Percentiles rank a stretch among this genome's conserved stretches.
Evolutionary conservation across 106 monocot species (phyloP).

Genomic region (Dendrobium nobile): DNA sequence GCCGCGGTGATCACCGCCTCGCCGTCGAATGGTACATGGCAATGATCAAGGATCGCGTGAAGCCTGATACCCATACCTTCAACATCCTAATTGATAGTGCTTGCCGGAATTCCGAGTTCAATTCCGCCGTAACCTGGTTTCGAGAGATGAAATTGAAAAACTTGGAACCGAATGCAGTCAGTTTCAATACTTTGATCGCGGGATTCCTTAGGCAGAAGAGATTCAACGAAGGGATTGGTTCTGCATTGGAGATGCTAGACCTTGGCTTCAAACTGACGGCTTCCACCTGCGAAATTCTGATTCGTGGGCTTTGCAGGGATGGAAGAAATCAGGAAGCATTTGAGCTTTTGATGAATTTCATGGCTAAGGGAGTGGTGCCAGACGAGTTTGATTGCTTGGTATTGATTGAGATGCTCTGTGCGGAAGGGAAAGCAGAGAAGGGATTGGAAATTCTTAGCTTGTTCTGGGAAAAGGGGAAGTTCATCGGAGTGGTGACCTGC

Average conservation of each 20-base stretch:
- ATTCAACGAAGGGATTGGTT: constrained; percentile 47
- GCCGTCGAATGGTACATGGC: constrained; percentile 32
- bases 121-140: constrained; percentile 45
- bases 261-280: constrained; percentile 41
- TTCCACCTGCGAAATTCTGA: constrained; percentile 65
- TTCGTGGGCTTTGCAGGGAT: constrained; percentile 46
- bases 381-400: constrained; percentile 55
- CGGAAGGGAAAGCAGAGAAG: constrained; percentile 21
- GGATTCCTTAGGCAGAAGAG: constrained; percentile 50
- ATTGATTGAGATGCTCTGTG: constrained; percentile 47
- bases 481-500: constrained; percentile 34
- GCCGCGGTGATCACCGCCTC: constrained; percentile 12
- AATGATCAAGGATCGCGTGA: constrained; percentile 58
- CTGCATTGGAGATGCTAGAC: constrained; percentile 83
- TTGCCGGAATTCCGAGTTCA: constrained; percentile 26
- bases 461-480: constrained; percentile 35
- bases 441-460: constrained; percentile 39
- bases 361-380: constrained; percentile 36
- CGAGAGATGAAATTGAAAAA: constrained; percentile 42
- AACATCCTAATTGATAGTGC: constrained; percentile 59
- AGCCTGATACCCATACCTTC: constrained; percentile 57
- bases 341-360: constrained; percentile 43
- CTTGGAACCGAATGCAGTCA: constrained; percentile 58
- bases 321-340: constrained; percentile 31
- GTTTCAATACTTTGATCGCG: constrained; percentile 69